Evolutionary conservation across 2,329 filamentous ascomycete genomes (phyloP), one percentile per base, ranked within the genome.

Genomic region (Fusarium irregulare): DNA sequence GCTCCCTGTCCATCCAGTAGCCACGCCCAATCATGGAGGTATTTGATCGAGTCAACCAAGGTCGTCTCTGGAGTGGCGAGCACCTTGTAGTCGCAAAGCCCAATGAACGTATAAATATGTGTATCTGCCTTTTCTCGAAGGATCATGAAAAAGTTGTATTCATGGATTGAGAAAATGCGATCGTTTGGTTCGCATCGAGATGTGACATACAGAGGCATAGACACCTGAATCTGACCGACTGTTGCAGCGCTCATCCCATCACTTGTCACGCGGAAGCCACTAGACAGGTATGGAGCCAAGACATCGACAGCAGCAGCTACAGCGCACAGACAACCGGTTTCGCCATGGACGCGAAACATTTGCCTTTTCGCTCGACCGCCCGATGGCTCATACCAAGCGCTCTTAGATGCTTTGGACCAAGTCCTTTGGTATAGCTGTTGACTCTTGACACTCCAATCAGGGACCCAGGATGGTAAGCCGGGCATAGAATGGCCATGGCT

Each of bases 1-100:
- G 12, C 6, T 7, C 4, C 4, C 6, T 14, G 20, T 3, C 13
- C 4, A 2, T 25, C 2, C 0, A 57, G 9, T 10, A 60, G 51
- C 56, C 56, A 60, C 1, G 18, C 13, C 56, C 56, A 57, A n/a
- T 57, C 56, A 6, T n/a, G 32, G 2, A 57, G 4, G 7, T 60
- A 32, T 14, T 11, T 57, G 0, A 41, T 25, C 0, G 13, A 10
- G 25, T 57, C 41, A 0, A 47, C 0, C 2, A 18, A 2, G 1
- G n/a, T 21, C 8, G 32, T 21, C 42, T 9, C 8, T 4, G 4
- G 1, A 5, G 20, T 10, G 2, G 20, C 12, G 1, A 18, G 0
- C 0, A 4, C 1, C 6, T 14, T 20, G 30, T 57, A 57, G 2
- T 3, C 2, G 1, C 51, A 60, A 30, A 60, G 13, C 3, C 56